Evolutionary conservation across 257 asterid species (phyloP), one percentile per base, ranked within the genome.

Genomic region (Solanum megistacrolobum): DNA sequence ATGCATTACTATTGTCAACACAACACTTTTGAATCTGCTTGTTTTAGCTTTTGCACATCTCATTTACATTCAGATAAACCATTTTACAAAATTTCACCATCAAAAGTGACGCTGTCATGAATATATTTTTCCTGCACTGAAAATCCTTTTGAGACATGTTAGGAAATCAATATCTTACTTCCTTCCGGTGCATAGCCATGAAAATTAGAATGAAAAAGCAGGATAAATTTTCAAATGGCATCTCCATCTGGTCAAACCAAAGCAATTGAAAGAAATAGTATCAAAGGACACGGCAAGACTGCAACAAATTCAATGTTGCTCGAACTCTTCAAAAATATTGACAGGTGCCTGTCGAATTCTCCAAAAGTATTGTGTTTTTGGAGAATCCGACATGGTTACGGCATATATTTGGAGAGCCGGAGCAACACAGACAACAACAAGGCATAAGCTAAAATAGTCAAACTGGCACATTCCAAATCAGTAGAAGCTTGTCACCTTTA

Each of bases 401-500:
- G 25, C 65, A 20, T 55, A 55, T 55, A 55, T 55, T 55, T 8
- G 65, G 65, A 20, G 65, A 55, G 65, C 25, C 65, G 65, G 65
- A 55, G 65, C 5, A 55, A 55, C 65, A 20, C 9, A 18, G 5
- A n/a, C 68, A 74, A 75, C 27, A 75, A 41, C 10, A 52, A 52
- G 62, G 62, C 62, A 18, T 41, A 68, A 86, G 39, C 86, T 27
- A n/a, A 75, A 68, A 7, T 34, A 69, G 72, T 41, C 69, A 71
- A 82, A 86, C 43, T 10, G 9, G 86, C n/a, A 7, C 27, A 86
- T 9, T 43, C 58, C 78, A 68, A 52, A 79, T 36, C 32, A 88
- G 31, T 83, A 84, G 87, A 90, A 81, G 88, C 83, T 83, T 88
- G 92, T 88, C 89, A 97, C 99, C 99, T 96, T 93, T 96, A 91